These are phyloP conservation scores for Dendrocalamus latiflorus DNA, from an alignment of 202 grass and related monocot genomes.

Conservation along the genomic window DNA sequence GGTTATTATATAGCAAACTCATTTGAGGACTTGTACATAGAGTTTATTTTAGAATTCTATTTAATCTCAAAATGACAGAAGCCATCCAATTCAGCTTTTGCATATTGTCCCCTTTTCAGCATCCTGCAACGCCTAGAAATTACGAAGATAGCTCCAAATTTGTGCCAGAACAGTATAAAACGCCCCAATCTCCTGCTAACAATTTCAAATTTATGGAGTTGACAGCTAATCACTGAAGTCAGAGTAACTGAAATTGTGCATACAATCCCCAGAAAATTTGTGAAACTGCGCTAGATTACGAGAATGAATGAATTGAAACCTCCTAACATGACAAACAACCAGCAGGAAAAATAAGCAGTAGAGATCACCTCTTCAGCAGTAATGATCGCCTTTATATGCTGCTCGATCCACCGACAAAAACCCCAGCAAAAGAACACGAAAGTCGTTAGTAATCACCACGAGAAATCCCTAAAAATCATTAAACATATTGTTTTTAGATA, in stretches of 20 bases:
- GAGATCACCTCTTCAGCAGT: slow-evolving; percentile 80
- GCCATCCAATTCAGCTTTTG: neutral
- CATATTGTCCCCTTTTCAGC: neutral
- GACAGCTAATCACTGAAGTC: neutral
- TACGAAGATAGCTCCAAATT: neutral
- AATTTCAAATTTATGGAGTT: neutral
- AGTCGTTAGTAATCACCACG: slow-evolving; percentile 11
- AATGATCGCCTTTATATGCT: slow-evolving; percentile 98
- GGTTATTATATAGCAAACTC: neutral
- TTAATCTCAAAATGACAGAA: neutral
- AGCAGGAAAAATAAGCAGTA: neutral
- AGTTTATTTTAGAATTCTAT: neutral
- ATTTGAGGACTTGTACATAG: neutral
- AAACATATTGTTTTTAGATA: neutral
- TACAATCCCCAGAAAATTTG: neutral
- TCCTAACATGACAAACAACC: neutral
- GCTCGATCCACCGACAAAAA: slow-evolving; percentile 26
- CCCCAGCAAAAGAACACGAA: slow-evolving; percentile 24
- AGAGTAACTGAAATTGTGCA: neutral
- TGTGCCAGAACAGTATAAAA: neutral
- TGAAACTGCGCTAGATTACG: neutral
- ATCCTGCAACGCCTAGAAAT: neutral
- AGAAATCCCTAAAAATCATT: neutral
- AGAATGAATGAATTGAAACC: neutral
- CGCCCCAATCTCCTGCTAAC: neutral